Evolutionary conservation across 768 basidiomycete species (phyloP), one percentile per base, ranked within the genome.

Genomic region (Rhizopogon salebrosus): DNA sequence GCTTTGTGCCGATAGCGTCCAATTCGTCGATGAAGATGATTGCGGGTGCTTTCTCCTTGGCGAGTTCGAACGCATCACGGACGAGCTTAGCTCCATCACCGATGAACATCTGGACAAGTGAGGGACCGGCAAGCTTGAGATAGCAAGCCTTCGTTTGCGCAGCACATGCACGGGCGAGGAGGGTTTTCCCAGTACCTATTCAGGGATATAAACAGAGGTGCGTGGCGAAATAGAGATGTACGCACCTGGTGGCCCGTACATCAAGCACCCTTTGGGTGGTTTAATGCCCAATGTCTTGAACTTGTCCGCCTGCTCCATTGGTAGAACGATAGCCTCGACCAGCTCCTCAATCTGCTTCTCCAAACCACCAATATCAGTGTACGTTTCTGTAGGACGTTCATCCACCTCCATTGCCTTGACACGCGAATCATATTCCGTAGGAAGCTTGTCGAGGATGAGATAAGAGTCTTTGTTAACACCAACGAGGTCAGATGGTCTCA

Each of bases 381-480:
- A 98, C 2, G 86, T 91, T 69, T 98, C 97, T 11, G 95, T 98
- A 31, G 97, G 97, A 48, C 93, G 80, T 68, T 98, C 97, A 60
- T 99, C 97, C 1, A 99, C 97, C 65, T 99, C 97, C 97, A 99
- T 99, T 8, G 97, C 97, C 70, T 98, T 98, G 23, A 99, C 97
- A 41, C 97, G 85, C 34, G 93, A 94, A 69, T 99, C 97, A 64
- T 93, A 98, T 74, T 99, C 97, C 23, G 89, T 90, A 3, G 97
- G 97, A 22, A 99, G 80, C 3, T 86, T 95, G 69, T 98, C 97
- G 35, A 99, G 80, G 31, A 98, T 83, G 58, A 99, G 86, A 67
- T 98, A 98, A 9, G 95, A 98, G 67, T 99, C 97, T 70, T 99
- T 99, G 77, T 99, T 98, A 46, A 98, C 95, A 57, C 97, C 97